phyloP scores from a whole-genome alignment of 805 yeast genomes.

The Wickerhamomyces sydowiorum region DNA sequence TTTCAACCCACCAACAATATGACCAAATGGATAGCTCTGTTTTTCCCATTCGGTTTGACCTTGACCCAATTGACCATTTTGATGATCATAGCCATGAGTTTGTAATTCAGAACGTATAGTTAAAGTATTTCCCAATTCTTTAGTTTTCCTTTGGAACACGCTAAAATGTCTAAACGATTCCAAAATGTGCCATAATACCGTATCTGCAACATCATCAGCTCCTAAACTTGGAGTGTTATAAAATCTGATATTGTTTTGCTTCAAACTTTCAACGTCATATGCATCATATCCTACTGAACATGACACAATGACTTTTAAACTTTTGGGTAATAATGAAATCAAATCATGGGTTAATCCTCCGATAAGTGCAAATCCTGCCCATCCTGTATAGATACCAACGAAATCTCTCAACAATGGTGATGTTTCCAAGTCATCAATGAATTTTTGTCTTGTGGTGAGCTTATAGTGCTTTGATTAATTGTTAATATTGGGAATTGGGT shows the following conservation, averaged over 20 bases:
- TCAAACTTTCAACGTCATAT: constrained; percentile 38
- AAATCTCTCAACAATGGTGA: constrained; percentile 29
- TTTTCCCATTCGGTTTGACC: constrained; percentile 21
- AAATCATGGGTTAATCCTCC: constrained; percentile 46
- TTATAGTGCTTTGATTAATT: constrained; percentile 27
- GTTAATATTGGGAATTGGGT: too few relatives aligned
- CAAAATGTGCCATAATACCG: constrained; percentile 50
- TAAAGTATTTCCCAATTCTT: constrained; percentile 33
- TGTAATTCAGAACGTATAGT: constrained; percentile 30
- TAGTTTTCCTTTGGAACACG: constrained; percentile 26
- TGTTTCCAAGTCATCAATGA: constrained; percentile 30
- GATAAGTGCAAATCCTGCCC: constrained; percentile 45
- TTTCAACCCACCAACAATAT: constrained; percentile 30
- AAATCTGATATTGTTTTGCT: constrained; percentile 33
- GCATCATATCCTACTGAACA: constrained; percentile 57
- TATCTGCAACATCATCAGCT: constrained; percentile 61
- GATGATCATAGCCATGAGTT: constrained; percentile 25
- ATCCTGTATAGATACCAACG: constrained; percentile 53
- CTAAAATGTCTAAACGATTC: constrained; percentile 49
- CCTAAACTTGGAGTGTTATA: constrained; percentile 42
- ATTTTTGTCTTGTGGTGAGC: constrained; percentile 33
- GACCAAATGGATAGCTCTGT: constrained; percentile 33
- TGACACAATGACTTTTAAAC: constrained; percentile 41
- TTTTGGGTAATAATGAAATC: constrained; percentile 36
- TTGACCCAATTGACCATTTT: constrained; percentile 25